Evolutionary conservation across 2,329 filamentous ascomycete species (phyloP), one percentile per base, ranked within the genome.

Genomic region (Aspergillus carbonarius): DNA sequence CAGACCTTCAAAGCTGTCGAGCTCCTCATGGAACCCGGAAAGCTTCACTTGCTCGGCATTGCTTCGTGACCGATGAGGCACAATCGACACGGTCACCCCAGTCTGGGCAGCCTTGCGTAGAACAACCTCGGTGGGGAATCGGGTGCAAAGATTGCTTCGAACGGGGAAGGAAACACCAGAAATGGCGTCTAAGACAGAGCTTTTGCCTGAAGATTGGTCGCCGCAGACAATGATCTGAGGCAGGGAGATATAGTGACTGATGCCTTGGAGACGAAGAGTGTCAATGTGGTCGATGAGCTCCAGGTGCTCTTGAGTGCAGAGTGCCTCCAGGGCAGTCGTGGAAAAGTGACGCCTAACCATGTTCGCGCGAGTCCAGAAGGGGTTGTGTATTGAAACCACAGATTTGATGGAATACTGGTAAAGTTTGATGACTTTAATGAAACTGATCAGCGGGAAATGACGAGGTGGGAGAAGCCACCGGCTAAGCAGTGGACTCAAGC

Each of bases 161-260:
- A 82, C 77, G 0, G 85, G 86, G 47, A 88, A 88, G 0, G 82
- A 81, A 9, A 86, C 84, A 23, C 84, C 83, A 0, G 84, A 86
- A 37, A 88, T 77, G n/a, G 85, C 84, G 65, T 87, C 85, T 2
- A 88, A 79, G 12, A 73, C 70, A 0, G 85, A 87, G 63, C 82
- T 86, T 70, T 88, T 88, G 18, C 86, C 86, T 5, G 84, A 82
- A 1, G 84, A 87, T 70, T 88, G 85, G 68, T 88, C 84, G 30
- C 85, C 85, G 34, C 86, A 85, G 23, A 88, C 85, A 48, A 88
- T 84, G 35, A 88, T 83, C 66, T 88, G 84, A 0, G 84, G 84
- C 0, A 87, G 76, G 48, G 80, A 79, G 64, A 83, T 75, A 68
- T 82, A 80, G 66, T 64, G 57, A 46, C 66, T 84, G 75, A 69